Evolutionary conservation across 306 rosid genomes (phyloP), one percentile per base, ranked within the genome.

Genomic region (Inga leiocalycina): DNA sequence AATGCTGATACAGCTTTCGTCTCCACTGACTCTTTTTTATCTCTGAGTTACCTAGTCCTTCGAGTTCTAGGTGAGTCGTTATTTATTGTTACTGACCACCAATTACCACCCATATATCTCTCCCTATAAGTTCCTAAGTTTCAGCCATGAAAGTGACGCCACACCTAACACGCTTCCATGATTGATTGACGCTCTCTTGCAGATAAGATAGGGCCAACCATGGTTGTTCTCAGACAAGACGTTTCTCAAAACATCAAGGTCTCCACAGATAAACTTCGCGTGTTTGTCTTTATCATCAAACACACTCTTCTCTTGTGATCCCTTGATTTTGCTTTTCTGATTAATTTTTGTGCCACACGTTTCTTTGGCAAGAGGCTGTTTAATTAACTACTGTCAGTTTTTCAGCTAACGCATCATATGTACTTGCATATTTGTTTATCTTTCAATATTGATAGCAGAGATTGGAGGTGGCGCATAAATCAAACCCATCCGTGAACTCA

Each of bases 151-250:
- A 74, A 52, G 79, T 77, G 80, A 72, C 76, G 20, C 30, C 34
- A 22, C 64, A 75, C 77, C 76, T 32, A 87, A 78, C 71, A 73
- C 72, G 19, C 16, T 77, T 83, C 76, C 56, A 34, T 82, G 56
- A 41, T 32, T 77, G 70, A 66, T 70, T 22, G 32, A 20, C n/a
- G 64, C 13, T 20, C 24, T 80, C 32, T 71, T 90, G 89, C 92
- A 96, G 99, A 96, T 89, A 94, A 93, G 93, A 91, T 96, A 70
- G 99, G 98, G 14, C 99, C 99, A 56, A 91, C 94, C 8, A 96
- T 96, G 99, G 89, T 90, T 75, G 99, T 96, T 83, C 59, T 96
- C 71, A 89, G 97, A 84, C 92, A 94, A 80, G 98, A 96, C 82
- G 70, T 96, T 85, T 79, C 89, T 83, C 94, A 92, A 54, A 96